Base-by-base conservation (phyloP, 306 rosid species). In the Senna siamea region DNA sequence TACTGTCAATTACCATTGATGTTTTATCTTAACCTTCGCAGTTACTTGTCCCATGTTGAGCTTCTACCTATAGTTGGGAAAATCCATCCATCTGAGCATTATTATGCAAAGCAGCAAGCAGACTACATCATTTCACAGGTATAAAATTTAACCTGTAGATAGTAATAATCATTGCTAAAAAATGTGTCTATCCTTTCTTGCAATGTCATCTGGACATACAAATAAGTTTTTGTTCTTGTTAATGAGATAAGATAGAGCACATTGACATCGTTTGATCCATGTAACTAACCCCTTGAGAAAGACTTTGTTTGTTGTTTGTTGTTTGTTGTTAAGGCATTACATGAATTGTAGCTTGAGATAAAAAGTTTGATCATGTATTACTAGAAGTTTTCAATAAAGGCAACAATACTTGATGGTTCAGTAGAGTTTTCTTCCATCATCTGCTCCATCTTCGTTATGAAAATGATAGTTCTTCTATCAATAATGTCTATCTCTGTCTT, bases 61-160 rank as follows among this genome's bases (percentile, higher is more conserved):
- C 78, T 94, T 52, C 80, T 94, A 51, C 89, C 96, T 74, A 74
- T 94, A 76, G 88, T 94, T 73, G 99, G 84, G 80, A 94, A 92
- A 71, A 89, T 94, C 46, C 99, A 94, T 84, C 99, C 99, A 37
- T 87, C 99, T 10, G 99, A 94, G 83, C 95, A 69, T 74, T 94
- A 94, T 81, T 89, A 92, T 75, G 99, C 99, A 6, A 90, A 88
- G 76, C 99, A 94, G 64, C 99, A 94, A 76, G 89, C 96, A 77
- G 96, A 92, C 70, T 94, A 94, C 73, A 87, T 91, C 63, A 73
- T 92, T 79, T 87, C 94, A 18, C 99, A 94, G 97, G 99, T 89
- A 83, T 55, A 64, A 47, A 41, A 72, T 69, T 78, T 76, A 15
- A 53, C 47, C 55, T 17, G 18, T 41, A 26, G 50, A 51, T 50